A percentile compares a stretch with the other conserved stretches of the same genome.
These are phyloP conservation scores for Eleusine coracana DNA, from an alignment of 176 grass and related monocot species.

Conservation along the genomic window DNA sequence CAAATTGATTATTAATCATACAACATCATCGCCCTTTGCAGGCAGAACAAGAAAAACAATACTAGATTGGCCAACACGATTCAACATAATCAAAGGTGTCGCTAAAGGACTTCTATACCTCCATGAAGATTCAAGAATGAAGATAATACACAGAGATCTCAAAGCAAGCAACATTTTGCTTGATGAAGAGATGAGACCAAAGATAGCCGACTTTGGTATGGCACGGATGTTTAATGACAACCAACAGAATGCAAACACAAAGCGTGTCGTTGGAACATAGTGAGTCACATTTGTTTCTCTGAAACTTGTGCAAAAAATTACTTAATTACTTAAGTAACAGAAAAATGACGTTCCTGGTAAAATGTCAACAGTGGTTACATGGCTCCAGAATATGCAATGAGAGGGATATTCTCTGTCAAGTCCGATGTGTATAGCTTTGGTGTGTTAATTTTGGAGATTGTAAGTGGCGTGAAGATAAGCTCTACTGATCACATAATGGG, in stretches of 20 bases:
- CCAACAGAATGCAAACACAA: constrained; percentile 31
- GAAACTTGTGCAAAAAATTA: background rate
- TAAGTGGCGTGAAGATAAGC: constrained; percentile 45
- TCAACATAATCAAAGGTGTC: constrained; percentile 46
- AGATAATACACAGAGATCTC: constrained; percentile 34
- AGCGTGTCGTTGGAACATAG: constrained; percentile 31
- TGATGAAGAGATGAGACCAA: constrained; percentile 35
- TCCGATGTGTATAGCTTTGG: constrained; percentile 52
- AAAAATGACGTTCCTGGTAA: background rate
- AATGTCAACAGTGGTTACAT: constrained; percentile 46
- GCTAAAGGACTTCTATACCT: constrained; percentile 50
- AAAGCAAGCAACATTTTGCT: constrained; percentile 50
- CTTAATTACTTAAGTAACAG: background rate
- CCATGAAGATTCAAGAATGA: constrained; percentile 47
- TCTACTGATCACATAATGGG: constrained; percentile 4
- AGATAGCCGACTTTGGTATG: constrained; percentile 56
- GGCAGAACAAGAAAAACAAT: constrained; percentile 8
- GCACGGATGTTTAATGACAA: constrained; percentile 42
- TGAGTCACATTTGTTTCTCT: background rate
- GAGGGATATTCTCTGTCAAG: constrained; percentile 49
- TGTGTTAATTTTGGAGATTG: constrained; percentile 45
- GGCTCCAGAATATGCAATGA: constrained; percentile 55
- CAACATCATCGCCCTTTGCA: background rate
- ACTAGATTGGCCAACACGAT: constrained; percentile 40
- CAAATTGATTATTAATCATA: background rate